A percentile compares a stretch with the other conserved stretches of the same genome.
Conservation (phyloP, 371 early-diverging fungal genomes). For the Sporodiniella umbellata region DNA sequence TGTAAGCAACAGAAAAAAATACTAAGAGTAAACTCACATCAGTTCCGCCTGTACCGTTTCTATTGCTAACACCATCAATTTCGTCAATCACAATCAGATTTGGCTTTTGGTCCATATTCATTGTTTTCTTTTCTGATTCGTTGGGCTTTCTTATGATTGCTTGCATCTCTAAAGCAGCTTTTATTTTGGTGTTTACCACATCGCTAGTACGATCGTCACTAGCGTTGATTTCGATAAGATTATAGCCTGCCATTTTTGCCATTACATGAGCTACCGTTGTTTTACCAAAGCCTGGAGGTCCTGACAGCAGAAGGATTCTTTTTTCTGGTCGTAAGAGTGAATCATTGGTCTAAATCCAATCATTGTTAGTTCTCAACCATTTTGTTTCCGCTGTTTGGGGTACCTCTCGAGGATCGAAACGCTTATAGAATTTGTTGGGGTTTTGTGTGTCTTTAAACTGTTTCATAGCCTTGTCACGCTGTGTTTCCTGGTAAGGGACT, state of each 20-base stretch:
- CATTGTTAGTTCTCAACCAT: neutral
- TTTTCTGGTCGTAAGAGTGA: constrained; percentile 60
- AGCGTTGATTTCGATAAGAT: constrained; percentile 96
- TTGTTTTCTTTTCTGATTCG: constrained; percentile 5
- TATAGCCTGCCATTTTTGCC: constrained; percentile 90
- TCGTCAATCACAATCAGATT: constrained; percentile 93
- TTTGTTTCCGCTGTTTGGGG: constrained; percentile 1
- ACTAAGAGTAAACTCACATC: constrained; percentile 1
- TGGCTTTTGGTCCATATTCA: constrained; percentile 58
- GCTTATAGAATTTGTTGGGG: constrained; percentile 6
- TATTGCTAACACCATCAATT: constrained; percentile 89
- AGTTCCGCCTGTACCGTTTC: constrained; percentile 53
- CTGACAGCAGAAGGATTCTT: constrained; percentile 88
- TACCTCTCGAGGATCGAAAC: constrained; percentile 8
- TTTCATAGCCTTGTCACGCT: constrained; percentile 30
- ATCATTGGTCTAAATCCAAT: constrained; percentile 35
- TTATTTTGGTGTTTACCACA: constrained; percentile 67
- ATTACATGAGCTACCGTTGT: constrained; percentile 97
- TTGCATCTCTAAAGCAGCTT: constrained; percentile 75
- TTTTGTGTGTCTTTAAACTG: constrained; percentile 29
- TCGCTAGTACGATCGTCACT: constrained; percentile 94
- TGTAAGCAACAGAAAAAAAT: neutral
- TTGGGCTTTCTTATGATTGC: constrained; percentile 48
- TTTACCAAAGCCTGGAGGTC: constrained; percentile 98
- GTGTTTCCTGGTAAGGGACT: constrained; percentile 18